A percentile compares a stretch with the other conserved stretches of the same genome.
phyloP scores from a whole-genome alignment of 108 stramenopile genomes.

The Epipyxis sp. region DNA sequence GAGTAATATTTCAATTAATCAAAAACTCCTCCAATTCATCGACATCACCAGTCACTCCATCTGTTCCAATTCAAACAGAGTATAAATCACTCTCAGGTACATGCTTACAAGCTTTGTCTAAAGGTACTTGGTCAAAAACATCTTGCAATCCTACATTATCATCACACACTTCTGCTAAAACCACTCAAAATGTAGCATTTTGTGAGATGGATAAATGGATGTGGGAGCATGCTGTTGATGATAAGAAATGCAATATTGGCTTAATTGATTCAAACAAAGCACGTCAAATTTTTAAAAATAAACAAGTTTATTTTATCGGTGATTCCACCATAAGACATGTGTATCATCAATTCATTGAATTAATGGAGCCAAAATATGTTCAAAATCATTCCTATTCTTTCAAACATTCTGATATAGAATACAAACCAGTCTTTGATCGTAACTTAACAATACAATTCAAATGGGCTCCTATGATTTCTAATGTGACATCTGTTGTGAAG shows the following conservation, averaged over 20 bases:
- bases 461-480: conserved; percentile 36
- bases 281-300: not conserved
- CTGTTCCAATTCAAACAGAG: not conserved
- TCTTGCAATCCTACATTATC: not conserved
- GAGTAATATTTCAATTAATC: no score
- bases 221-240: not conserved
- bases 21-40: no score
- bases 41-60: not conserved
- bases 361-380: conserved; percentile 32
- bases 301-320: conserved; percentile 36
- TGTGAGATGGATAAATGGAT: not conserved
- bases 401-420: conserved; percentile 43
- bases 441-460: conserved; percentile 30
- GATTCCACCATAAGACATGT: conserved; percentile 38
- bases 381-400: conserved; percentile 38
- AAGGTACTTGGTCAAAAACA: conserved; percentile 2
- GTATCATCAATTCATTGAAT: conserved; percentile 39
- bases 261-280: not conserved
- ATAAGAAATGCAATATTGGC: not conserved
- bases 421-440: not conserved
- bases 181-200: conserved; percentile 7
- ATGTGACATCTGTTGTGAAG: conserved; percentile 27
- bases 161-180: no score
- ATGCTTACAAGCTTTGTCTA: not conserved
- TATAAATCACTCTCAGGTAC: not conserved